A percentile compares a stretch with the other conserved stretches of the same genome.
phyloP scores from a whole-genome alignment of 192 early-diverging fungal genomes.

The Kappamyces sp. region DNA sequence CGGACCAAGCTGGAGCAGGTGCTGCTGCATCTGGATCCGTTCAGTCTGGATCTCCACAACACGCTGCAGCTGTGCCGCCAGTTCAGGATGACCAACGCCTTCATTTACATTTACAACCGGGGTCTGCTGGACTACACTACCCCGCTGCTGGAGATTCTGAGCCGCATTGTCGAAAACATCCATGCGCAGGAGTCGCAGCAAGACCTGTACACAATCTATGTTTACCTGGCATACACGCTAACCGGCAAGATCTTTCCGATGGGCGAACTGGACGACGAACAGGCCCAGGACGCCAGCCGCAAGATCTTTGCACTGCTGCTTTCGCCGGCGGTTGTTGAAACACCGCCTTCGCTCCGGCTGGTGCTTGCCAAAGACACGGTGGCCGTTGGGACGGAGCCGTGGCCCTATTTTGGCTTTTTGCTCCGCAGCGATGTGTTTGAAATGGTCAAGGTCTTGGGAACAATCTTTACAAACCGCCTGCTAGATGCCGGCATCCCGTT shows the following conservation, averaged over 20 bases:
- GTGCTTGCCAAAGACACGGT: background rate
- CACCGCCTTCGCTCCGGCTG: background rate
- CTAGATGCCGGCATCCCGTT: slow-evolving; percentile 32
- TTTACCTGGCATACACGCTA: slow-evolving; percentile 43
- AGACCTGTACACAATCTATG: slow-evolving; percentile 37
- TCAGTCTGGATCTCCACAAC: slow-evolving; percentile 36
- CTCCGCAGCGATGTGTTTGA: slow-evolving; percentile 32
- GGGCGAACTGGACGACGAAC: slow-evolving; percentile 25
- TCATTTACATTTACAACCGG: slow-evolving; percentile 40
- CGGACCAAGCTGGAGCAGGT: slow-evolving; percentile 41
- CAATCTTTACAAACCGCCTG: slow-evolving; percentile 27
- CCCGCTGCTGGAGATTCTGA: slow-evolving; percentile 33
- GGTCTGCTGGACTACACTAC: slow-evolving; percentile 37
- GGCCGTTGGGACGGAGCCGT: slow-evolving; percentile 31
- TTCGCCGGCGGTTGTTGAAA: slow-evolving; percentile 16
- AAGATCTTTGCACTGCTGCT: slow-evolving; percentile 43
- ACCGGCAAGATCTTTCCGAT: slow-evolving; percentile 48
- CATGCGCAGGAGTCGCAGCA: background rate
- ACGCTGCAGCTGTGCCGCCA: slow-evolving; percentile 27
- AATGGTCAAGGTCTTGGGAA: slow-evolving; percentile 29
- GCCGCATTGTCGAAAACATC: background rate
- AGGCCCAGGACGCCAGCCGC: slow-evolving; percentile 23
- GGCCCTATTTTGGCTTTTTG: slow-evolving; percentile 41
- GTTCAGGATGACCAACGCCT: slow-evolving; percentile 28
- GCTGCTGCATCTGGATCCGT: slow-evolving; percentile 38